A percentile compares a stretch with the other conserved stretches of the same genome.
phyloP scores from a whole-genome alignment of 352 stramenopile genomes.

The Blastocystis sp. region DNA sequence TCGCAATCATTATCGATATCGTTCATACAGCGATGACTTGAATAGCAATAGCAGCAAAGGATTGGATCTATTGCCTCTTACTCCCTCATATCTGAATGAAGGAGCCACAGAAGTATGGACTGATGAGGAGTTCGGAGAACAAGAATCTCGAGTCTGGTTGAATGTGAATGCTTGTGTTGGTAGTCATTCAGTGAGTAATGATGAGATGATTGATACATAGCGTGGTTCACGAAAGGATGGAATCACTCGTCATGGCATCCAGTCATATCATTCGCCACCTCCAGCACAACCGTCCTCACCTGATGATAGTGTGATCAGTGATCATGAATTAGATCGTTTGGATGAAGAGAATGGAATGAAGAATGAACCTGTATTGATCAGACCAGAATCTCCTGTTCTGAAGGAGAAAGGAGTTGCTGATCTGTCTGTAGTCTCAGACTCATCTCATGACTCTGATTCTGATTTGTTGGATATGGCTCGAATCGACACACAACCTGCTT shows the following conservation, averaged over 20 bases:
- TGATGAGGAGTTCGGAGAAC: not conserved
- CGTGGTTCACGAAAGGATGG: too few relatives aligned
- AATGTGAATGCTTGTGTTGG: constrained; percentile 4
- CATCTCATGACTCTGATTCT: too few relatives aligned
- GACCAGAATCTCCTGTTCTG: too few relatives aligned
- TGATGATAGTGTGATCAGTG: not conserved
- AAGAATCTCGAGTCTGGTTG: not conserved
- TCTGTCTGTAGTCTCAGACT: not conserved
- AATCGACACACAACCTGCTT: too few relatives aligned
- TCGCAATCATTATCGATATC: not conserved
- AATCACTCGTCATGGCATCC: not conserved
- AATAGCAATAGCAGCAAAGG: not conserved
- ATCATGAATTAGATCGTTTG: not conserved
- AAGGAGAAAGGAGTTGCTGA: too few relatives aligned
- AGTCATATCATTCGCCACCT: not conserved
- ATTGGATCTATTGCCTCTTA: not conserved
- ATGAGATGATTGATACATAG: too few relatives aligned
- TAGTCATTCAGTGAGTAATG: not conserved
- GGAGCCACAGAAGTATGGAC: not conserved
- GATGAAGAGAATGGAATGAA: not conserved
- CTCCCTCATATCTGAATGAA: not conserved
- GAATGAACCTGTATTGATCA: too few relatives aligned
- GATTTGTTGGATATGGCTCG: too few relatives aligned
- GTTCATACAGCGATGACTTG: constrained; percentile 6
- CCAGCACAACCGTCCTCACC: not conserved